Evolutionary conservation across 805 yeast genomes (phyloP), one percentile per base, ranked within the genome.

Genomic region (Wickerhamomyces hampshirensis): DNA sequence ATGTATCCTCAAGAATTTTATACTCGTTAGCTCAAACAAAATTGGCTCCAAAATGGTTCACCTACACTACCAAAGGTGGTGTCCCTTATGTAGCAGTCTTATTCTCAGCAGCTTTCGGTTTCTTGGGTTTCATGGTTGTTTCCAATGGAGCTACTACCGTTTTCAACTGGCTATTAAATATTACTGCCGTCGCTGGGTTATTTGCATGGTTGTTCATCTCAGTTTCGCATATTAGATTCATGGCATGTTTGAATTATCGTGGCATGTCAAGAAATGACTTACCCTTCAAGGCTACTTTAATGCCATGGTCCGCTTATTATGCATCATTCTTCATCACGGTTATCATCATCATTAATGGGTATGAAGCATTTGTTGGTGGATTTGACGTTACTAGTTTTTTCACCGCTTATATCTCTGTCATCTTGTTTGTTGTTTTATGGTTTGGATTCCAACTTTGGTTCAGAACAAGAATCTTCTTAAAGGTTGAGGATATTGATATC

Each of bases 151-250:
- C 83, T 39, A 53, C 56, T 28, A 66, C 70, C 4, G 88, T 79
- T 21, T 83, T 83, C 63, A 63, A 71, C 52, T 83, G 89, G 89
- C 66, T 83, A 40, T 62, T 81, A 47, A 81, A 80, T 57, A 80
- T 83, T 48, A 73, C 85, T n/a, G 84, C 84, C 19, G 80, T 81
- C 33, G 80, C 88, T 9, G 89, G 89, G 40, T 68, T 82, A 46
- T 77, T 81, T 47, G 71, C 84, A 13, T 80, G 89, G 89, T 70
- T 77, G 33, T 72, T 76, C 55, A 80, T 82, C 42, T 68, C 79
- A 19, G 58, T 72, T 31, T 66, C 83, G 3, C 89, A 81, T 59
- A 60, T 83, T 39, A 67, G 89, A 56, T 83, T 82, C 61, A 82
- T 82, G 80, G 58, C 65, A 28, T 79, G 81, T 23, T 62, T 85